phyloP scores from a whole-genome alignment of 2,329 filamentous ascomycete genomes.

The Colletotrichum graminicola region DNA sequence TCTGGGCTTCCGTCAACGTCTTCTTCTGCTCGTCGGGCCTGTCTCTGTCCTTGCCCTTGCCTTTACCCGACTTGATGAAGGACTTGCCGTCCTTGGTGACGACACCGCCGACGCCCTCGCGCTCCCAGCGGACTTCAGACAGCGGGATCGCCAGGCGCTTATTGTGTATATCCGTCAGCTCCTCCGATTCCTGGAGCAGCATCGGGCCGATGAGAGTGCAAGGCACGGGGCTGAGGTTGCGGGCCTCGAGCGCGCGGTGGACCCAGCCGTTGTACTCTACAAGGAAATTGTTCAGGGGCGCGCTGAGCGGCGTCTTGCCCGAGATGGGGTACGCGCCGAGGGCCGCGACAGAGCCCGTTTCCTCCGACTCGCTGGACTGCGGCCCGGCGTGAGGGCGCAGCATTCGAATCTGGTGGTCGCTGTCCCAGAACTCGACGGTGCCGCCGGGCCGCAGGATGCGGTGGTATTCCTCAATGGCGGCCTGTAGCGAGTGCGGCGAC shows the following conservation, averaged over 20 bases:
- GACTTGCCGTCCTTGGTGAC: constrained; percentile 71
- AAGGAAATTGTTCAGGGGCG: constrained; percentile 84
- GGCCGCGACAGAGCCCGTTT: constrained; percentile 64
- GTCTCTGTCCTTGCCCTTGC: constrained; percentile 56
- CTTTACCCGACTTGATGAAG: constrained; percentile 68
- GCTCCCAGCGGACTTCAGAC: constrained; percentile 88
- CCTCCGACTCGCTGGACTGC: constrained; percentile 46
- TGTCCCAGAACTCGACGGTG: constrained; percentile 89
- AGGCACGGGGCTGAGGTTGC: constrained; percentile 79
- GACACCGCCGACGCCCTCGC: constrained; percentile 75
- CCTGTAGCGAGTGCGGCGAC: constrained; percentile 65
- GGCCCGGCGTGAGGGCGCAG: constrained; percentile 81
- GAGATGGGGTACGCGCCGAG: constrained; percentile 88
- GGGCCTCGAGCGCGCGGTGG: constrained; percentile 77
- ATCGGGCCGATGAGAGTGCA: constrained; percentile 83
- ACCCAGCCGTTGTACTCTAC: constrained; percentile 89
- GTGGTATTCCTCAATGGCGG: constrained; percentile 77
- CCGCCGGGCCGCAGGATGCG: constrained; percentile 84
- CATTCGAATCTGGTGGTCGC: constrained; percentile 86
- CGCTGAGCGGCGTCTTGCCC: constrained; percentile 83
- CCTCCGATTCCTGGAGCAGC: constrained; percentile 83
- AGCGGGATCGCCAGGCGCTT: constrained; percentile 89
- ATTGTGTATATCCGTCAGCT: constrained; percentile 75
- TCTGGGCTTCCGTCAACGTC: constrained; percentile 75
- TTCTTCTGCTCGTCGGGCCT: constrained; percentile 56